phyloP scores from a whole-genome alignment of 306 rosid genomes.

The Luffa acutangula region DNA sequence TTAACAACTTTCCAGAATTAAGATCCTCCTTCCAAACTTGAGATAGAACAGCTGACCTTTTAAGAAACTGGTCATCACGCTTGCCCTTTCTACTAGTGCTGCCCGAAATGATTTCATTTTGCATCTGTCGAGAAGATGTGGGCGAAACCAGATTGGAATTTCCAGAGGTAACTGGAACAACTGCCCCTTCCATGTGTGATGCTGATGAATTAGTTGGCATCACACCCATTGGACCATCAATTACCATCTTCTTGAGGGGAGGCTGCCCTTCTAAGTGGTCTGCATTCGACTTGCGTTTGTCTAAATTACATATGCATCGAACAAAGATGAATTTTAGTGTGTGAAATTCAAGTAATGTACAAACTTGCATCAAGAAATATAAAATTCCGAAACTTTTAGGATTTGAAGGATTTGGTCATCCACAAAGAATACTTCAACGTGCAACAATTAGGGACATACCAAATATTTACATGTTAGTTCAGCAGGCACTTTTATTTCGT shows the following conservation, averaged over 20 bases:
- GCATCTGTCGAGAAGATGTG: conserved; percentile 30
- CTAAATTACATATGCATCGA: conserved; percentile 20
- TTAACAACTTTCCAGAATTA: conserved; percentile 56
- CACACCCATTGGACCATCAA: conserved; percentile 38
- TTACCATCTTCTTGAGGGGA: conserved; percentile 48
- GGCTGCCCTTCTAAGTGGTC: conserved; percentile 64
- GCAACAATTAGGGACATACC: background rate
- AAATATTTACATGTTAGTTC: background rate
- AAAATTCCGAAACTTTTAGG: background rate
- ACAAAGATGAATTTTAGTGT: background rate
- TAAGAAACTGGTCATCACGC: conserved; percentile 28
- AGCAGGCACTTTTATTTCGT: background rate
- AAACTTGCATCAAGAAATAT: background rate
- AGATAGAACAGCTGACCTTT: conserved; percentile 45
- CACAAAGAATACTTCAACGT: background rate
- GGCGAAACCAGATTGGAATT: conserved; percentile 29
- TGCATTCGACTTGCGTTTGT: conserved; percentile 65
- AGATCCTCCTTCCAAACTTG: conserved; percentile 90
- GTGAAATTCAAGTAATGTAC: background rate
- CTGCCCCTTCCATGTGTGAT: conserved; percentile 52
- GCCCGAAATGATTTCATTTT: conserved; percentile 26
- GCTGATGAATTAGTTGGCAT: conserved; percentile 60
- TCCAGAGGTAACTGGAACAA: background rate
- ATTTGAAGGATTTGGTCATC: background rate
- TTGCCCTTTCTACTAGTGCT: conserved; percentile 20